These are phyloP conservation scores for Ceratopteris richardii DNA, from an alignment of 75 land plant genomes.

Conservation along the genomic window DNA sequence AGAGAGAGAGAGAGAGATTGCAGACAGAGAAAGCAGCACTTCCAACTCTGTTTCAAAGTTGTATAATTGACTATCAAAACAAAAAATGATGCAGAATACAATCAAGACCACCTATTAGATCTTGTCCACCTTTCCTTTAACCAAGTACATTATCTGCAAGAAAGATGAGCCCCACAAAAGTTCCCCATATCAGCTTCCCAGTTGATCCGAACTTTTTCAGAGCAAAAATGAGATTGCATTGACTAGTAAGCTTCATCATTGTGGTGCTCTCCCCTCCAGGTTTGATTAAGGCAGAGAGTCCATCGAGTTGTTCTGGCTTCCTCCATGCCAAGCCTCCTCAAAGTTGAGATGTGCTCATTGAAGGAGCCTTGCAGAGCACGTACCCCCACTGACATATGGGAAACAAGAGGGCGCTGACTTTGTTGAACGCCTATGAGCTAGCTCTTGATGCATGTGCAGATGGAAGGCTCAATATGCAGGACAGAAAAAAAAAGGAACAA, in stretches of 20 bases:
- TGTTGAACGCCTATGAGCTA: too few relatives aligned
- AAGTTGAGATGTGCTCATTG: constrained; percentile 58
- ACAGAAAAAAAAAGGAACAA: too few relatives aligned
- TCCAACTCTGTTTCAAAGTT: too few relatives aligned
- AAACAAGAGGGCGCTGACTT: too few relatives aligned
- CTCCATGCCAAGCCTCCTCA: constrained; percentile 70
- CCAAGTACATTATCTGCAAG: constrained; percentile 82
- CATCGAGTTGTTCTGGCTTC: constrained; percentile 82
- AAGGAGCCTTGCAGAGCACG: constrained; percentile 75
- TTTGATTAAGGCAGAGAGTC: constrained; percentile 60
- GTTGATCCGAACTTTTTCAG: constrained; percentile 65
- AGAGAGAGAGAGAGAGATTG: too few relatives aligned
- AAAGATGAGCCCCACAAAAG: constrained; percentile 97
- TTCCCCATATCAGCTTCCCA: constrained; percentile 97
- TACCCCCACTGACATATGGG: constrained; percentile 70
- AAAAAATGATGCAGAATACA: constrained; percentile 90
- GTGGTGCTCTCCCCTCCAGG: constrained; percentile 99
- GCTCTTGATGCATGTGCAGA: too few relatives aligned
- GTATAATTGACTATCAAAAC: constrained; percentile 97
- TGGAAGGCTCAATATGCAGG: too few relatives aligned
- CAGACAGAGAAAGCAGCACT: too few relatives aligned
- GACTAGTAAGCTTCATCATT: constrained; percentile 92
- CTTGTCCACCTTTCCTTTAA: constrained; percentile 93
- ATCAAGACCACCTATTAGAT: constrained; percentile 86
- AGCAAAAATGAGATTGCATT: constrained; percentile 83